Evolutionary conservation across 305 asterid species (phyloP), one percentile per base, ranked within the genome.

Genomic region (Euphrasia arctica): DNA sequence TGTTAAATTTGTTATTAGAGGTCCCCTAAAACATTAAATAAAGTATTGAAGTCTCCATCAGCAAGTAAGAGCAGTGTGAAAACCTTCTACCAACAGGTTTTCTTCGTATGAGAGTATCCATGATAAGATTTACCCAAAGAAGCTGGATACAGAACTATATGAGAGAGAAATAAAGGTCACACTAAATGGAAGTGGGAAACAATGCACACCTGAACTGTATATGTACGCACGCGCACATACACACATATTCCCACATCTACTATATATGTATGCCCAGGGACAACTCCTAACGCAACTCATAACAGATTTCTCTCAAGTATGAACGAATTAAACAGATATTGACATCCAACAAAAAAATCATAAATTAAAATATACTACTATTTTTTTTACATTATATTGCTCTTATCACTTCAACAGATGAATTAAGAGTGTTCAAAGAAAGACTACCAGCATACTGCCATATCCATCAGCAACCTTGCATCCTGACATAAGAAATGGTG

Each of bases 401-500:
- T 39, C 25, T 14, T 50, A 50, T 50, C 27, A 27, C 55, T n/a
- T 50, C 55, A 50, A 50, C 52, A 68, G 3, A 14, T 36, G 55
- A 52, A 13, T 45, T 9, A 43, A 45, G 49, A 18, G 22, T 39
- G 50, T 49, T 36, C 62, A 67, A 51, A 41, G 62, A 75, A 67
- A 57, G 5, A 58, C 70, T 86, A 93, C 99, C 96, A 93, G 84
- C 96, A 93, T 93, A 73, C 77, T 80, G 58, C 97, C 99, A 72
- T 90, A 93, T 31, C 99, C 97, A 78, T 93, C 99, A 49, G 96
- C 97, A 57, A 93, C 89, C 82, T 93, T 93, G 86, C 97, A 90
- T 51, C 99, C 98, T 12, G 98, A 84, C 96, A 93, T 84, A 60
- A 93, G 86, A 73, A 88, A 93, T 25, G 98, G 98, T 57, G 85